Conservation (phyloP, 108 stramenopile genomes). For the Fistulifera pelliculosa region DNA sequence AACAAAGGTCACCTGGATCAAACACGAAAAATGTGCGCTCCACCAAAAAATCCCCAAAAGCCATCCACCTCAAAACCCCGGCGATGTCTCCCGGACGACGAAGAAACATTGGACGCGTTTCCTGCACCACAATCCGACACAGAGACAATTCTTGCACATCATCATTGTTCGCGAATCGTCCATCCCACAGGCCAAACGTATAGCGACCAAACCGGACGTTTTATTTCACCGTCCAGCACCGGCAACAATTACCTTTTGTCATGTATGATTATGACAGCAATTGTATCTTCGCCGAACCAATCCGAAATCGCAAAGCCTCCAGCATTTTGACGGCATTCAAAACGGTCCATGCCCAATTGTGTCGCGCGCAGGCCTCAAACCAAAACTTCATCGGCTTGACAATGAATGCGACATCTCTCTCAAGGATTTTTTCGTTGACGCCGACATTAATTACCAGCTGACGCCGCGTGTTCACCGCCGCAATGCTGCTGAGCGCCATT, state of each 20-base stretch:
- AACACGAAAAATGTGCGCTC: constrained; percentile 11
- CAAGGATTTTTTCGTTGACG: constrained; percentile 1
- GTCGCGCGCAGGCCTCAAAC: not conserved
- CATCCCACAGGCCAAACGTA: constrained; percentile 22
- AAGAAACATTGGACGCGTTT: not conserved
- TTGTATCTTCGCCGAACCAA: constrained; percentile 22
- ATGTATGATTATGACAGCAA: constrained; percentile 36
- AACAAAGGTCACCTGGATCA: constrained; percentile 32
- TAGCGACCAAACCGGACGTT: constrained; percentile 6
- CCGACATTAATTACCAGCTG: constrained; percentile 24
- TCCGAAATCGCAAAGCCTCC: constrained; percentile 1
- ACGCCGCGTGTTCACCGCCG: constrained; percentile 23
- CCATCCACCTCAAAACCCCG: not conserved
- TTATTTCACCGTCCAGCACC: constrained; percentile 1
- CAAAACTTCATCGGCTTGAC: constrained; percentile 15
- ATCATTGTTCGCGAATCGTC: constrained; percentile 1
- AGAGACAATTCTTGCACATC: no score
- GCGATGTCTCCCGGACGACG: not conserved
- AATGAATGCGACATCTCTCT: constrained; percentile 17
- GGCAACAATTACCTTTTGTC: constrained; percentile 17
- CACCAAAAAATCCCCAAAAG: constrained; percentile 15
- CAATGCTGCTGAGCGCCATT: constrained; percentile 44
- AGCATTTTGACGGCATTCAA: constrained; percentile 9
- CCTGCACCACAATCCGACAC: no score
- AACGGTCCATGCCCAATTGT: not conserved